phyloP scores from a whole-genome alignment of 306 rosid species.

The Hylodesmum podocarpum region DNA sequence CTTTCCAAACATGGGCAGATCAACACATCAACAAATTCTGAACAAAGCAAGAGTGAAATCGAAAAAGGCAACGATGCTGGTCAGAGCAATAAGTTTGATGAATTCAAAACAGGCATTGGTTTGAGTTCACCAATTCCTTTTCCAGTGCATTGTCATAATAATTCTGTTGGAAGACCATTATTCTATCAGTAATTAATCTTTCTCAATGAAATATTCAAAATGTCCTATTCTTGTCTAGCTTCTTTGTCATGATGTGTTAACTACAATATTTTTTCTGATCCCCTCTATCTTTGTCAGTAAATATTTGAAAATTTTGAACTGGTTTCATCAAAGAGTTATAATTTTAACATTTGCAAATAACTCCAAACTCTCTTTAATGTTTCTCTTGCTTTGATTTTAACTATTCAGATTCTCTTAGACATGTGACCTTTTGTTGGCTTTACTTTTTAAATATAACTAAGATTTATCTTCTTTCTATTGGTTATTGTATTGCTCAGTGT shows the following conservation, averaged over 20 bases:
- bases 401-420: not conserved
- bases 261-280: slow-evolving; percentile 8
- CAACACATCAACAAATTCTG: slow-evolving; percentile 34
- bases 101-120: slow-evolving; percentile 19
- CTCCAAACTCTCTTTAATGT: not conserved
- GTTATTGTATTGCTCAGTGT: not conserved
- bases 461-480: not conserved
- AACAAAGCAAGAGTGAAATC: slow-evolving; percentile 19
- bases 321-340: slow-evolving; percentile 1
- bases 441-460: not conserved
- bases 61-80: slow-evolving; percentile 39
- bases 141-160: slow-evolving; percentile 33
- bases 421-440: not conserved
- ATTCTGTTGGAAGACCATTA: slow-evolving; percentile 44
- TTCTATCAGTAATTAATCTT: slow-evolving; percentile 61
- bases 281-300: not conserved
- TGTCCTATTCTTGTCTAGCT: slow-evolving; percentile 11
- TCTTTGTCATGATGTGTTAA: not conserved
- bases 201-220: slow-evolving; percentile 19
- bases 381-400: not conserved
- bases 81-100: slow-evolving; percentile 30
- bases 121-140: slow-evolving; percentile 62
- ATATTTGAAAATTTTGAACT: not conserved
- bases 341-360: not conserved
- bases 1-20: slow-evolving; percentile 40